Evolutionary conservation across 1,284 basidiomycete species (phyloP).

Genomic region (Ustilago sp.): DNA sequence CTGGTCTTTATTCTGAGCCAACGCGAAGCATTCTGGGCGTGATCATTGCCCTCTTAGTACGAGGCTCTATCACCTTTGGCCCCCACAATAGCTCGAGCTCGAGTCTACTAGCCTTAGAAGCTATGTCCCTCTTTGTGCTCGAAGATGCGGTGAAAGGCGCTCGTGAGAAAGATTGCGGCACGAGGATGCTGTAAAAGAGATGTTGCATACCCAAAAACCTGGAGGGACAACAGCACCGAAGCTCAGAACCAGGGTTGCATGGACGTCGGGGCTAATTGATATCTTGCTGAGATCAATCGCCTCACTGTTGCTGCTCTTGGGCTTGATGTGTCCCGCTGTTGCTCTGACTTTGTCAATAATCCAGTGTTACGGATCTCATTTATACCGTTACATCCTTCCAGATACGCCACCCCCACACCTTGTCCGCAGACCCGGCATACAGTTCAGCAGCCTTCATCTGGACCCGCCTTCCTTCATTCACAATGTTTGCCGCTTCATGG

Average conservation of each 20-base stretch:
- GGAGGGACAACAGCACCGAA: background rate
- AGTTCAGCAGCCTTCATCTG: background rate
- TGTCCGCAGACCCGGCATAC: background rate
- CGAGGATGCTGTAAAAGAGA: background rate
- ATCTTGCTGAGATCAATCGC: background rate
- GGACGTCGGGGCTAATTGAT: background rate
- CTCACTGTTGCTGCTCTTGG: background rate
- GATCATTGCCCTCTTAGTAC: background rate
- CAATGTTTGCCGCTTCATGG: slow-evolving; percentile 6
- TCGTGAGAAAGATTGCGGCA: too few relatives aligned
- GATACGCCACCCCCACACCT: background rate
- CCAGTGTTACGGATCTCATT: background rate
- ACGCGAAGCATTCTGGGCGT: background rate
- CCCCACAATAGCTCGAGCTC: background rate
- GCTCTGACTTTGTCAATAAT: background rate
- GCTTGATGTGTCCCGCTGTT: too few relatives aligned
- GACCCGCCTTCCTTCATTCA: background rate
- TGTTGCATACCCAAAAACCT: background rate
- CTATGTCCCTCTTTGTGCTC: too few relatives aligned
- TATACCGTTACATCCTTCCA: background rate
- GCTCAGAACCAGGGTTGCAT: background rate
- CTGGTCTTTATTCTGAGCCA: background rate
- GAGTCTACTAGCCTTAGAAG: background rate
- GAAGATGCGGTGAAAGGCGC: too few relatives aligned
- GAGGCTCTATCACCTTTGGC: background rate